Conservation (phyloP, 2,329 filamentous ascomycete genomes). For the Hypoxylon sp. region DNA sequence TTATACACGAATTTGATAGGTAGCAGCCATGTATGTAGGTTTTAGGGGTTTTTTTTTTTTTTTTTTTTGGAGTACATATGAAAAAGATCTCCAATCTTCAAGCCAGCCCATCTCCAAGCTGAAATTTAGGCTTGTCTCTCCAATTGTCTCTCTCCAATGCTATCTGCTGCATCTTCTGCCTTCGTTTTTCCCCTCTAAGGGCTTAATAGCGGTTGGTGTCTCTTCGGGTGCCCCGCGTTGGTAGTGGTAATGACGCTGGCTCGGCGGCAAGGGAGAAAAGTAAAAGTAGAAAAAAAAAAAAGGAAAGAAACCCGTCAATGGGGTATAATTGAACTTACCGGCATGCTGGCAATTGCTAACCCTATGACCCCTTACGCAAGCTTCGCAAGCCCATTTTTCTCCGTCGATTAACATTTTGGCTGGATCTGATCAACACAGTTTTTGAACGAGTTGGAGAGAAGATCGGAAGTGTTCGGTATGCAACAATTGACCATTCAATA, state of each 20-base stretch:
- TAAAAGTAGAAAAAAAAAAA: slow-evolving; percentile 28
- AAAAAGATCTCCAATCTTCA: slow-evolving; percentile 13
- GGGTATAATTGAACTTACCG: slow-evolving; percentile 73
- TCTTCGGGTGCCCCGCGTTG: slow-evolving; percentile 38
- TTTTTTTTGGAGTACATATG: slow-evolving; percentile 15
- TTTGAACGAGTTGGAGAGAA: slow-evolving; percentile 7
- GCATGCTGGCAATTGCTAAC: slow-evolving; percentile 98
- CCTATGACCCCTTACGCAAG: slow-evolving; percentile 97
- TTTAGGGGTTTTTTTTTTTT: neutral
- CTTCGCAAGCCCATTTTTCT: slow-evolving; percentile 98
- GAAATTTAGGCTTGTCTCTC: slow-evolving; percentile 17
- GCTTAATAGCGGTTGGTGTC: slow-evolving; percentile 3
- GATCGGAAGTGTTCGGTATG: slow-evolving; percentile 28
- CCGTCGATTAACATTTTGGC: slow-evolving; percentile 84
- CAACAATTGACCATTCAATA: slow-evolving; percentile 25
- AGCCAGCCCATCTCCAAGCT: slow-evolving; percentile 13
- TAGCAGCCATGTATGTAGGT: slow-evolving; percentile 15
- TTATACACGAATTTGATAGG: slow-evolving; percentile 8
- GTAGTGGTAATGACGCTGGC: slow-evolving; percentile 14
- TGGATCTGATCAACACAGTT: slow-evolving; percentile 42
- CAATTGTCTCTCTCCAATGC: slow-evolving; percentile 5
- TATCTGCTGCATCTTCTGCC: slow-evolving; percentile 10
- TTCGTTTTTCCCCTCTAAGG: slow-evolving; percentile 9
- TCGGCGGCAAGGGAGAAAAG: slow-evolving; percentile 28
- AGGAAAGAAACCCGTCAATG: slow-evolving; percentile 27